A percentile compares a stretch with the other conserved stretches of the same genome.
Conservation (phyloP, 257 asterid genomes). For the Petunia secreta region DNA sequence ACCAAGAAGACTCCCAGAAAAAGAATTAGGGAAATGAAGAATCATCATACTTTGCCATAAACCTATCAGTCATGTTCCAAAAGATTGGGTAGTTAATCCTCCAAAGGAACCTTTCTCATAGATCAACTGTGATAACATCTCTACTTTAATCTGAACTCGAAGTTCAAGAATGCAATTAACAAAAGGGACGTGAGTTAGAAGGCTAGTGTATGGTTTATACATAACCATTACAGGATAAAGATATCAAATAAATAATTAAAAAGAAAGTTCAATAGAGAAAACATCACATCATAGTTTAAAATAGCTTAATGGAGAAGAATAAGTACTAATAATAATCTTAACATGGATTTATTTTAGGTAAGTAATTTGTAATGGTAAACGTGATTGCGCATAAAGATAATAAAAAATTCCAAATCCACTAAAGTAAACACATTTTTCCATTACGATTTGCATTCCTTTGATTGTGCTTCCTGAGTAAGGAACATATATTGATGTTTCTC, state of each 20-base stretch:
- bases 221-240: not conserved
- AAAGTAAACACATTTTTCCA: not conserved
- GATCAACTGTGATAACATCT: not conserved
- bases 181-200: not conserved
- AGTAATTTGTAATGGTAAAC: not conserved
- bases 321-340: not conserved
- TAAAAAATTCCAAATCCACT: not conserved
- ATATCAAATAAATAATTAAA: not conserved
- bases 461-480: not conserved
- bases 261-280: not conserved
- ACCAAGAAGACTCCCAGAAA: not conserved
- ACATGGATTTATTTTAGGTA: not conserved
- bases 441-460: not conserved
- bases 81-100: constrained; percentile 5
- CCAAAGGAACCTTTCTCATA: not conserved
- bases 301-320: not conserved
- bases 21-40: not conserved
- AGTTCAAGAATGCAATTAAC: constrained; percentile 15
- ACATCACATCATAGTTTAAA: not conserved
- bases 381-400: not conserved
- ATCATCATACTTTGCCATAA: not conserved
- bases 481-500: not conserved
- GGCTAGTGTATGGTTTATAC: not conserved
- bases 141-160: not conserved
- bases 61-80: not conserved